A percentile compares a stretch with the other conserved stretches of the same genome.
These are phyloP conservation scores for Komagataea norvegica DNA, from an alignment of 1,139 yeast species.

Conservation along the genomic window DNA sequence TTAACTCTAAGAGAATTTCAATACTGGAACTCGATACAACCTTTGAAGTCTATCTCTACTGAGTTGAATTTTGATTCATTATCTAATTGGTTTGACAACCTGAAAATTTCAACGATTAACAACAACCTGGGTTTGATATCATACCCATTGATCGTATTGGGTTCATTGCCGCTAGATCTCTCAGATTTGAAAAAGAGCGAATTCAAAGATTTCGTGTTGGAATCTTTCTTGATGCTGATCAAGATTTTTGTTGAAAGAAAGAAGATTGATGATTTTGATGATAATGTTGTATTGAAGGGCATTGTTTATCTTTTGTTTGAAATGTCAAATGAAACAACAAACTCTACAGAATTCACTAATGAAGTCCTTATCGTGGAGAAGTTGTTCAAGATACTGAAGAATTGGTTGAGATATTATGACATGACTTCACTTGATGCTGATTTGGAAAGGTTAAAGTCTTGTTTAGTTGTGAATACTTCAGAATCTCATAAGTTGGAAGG, in stretches of 20 bases:
- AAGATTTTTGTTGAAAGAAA: conserved; percentile 4
- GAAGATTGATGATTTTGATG: conserved; percentile 1
- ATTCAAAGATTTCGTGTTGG: conserved; percentile 11
- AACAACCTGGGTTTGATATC: conserved; percentile 23
- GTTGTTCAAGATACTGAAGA: conserved; percentile 3
- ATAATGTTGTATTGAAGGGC: conserved; percentile 15
- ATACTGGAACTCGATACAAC: conserved; percentile 10
- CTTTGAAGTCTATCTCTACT: conserved; percentile 2
- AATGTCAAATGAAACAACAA: conserved; percentile 10
- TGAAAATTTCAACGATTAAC: conserved; percentile 12
- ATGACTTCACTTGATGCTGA: neutral
- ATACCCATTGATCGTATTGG: conserved; percentile 21
- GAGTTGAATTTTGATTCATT: neutral
- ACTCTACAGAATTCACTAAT: neutral
- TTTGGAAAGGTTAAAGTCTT: neutral
- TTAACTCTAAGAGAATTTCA: conserved; percentile 23
- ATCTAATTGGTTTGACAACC: conserved; percentile 9
- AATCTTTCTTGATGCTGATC: conserved; percentile 11
- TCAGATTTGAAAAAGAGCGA: conserved; percentile 9
- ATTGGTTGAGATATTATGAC: conserved; percentile 7
- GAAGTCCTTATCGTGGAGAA: conserved; percentile 1
- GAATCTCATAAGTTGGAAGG: neutral
- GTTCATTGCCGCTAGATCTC: conserved; percentile 14
- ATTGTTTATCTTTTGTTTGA: conserved; percentile 19
- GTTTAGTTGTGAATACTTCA: neutral